Base-by-base conservation (phyloP, 345 rosid species). In the Adansonia digitata region DNA sequence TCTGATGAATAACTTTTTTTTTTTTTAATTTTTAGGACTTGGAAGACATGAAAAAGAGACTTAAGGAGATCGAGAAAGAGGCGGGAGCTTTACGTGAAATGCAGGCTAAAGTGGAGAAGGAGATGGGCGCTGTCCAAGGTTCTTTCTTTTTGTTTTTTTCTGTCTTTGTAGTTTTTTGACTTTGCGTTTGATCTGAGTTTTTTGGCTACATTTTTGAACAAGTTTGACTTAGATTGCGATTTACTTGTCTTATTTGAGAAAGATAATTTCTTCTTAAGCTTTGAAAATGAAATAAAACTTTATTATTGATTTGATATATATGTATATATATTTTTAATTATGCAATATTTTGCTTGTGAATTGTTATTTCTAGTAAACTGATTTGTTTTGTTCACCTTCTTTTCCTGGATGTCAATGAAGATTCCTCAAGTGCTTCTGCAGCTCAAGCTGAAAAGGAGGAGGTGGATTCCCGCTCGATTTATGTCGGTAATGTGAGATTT, bases 71-170 rank as follows among this genome's bases (percentile, higher is more conserved):
- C 63, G 98, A 95, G 67, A 98, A 95, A 71, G 99, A 95, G 86
- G 98, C 99, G 37, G 90, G 96, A 7, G 98, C 99, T 77, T 91
- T 95, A 56, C 99, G 99, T 24, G 98, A 95, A 82, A 90, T 95
- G 98, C 99, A 95, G 86, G 96, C 99, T 71, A 95, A 95, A 80
- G 98, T 91, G 78, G 99, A 95, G 93, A 93, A 95, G 75, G 99
- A 95, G 86, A 93, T 95, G 99, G 98, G 94, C 24, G 82, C 98
- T 83, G 92, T 78, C 52, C 99, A 90, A 93, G 99, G 98, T 92
- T 62, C 35, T 45, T 56, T 1, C 15, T 43, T 39, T 35, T 40
- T 4, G 67, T 10, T 45, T 31, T 4, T 43, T 2, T 26, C 22
- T 53, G 9, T 22, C 8, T 10, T 53, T 9, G 2, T 24, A 22